Evolutionary conservation across 1,139 yeast species (phyloP), one percentile per base, ranked within the genome.

Genomic region (Geotrichum aggregatum): DNA sequence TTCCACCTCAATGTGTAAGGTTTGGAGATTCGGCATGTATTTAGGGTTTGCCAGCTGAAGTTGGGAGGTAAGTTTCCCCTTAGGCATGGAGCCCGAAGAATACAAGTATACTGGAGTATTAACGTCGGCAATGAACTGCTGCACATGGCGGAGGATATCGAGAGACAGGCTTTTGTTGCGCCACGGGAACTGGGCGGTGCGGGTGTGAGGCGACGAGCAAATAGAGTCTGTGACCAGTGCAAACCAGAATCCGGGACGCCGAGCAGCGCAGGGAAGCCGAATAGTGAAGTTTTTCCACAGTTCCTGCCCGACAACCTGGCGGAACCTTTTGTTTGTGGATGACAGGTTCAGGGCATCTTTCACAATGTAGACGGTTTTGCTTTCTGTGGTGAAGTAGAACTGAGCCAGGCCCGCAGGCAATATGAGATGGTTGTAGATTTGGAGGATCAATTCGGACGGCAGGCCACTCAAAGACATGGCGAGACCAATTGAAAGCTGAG

Each of bases 301-400:
- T 16, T 43, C 39, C 6, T 16, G 16, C n/a, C 39, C 39, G 6
- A 43, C 16, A 5, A 43, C 14, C 2, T 30, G 39, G 7, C 47
- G 38, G 13, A 43, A 19, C 14, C 39, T 11, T 18, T 19, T 43
- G 38, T 19, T 30, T 3, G 21, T 30, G 6, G 47, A 24, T 3
- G 47, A 43, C 10, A 43, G 31, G 30, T 33, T 31, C 19, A 43
- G 28, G 7, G 47, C 47, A 22, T 43, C 47, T 4, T 33, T 26
- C 18, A 19, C 34, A 22, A n/a, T 14, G 24, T 28, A 30, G 18
- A 26, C 44, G 13, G 44, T 16, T 16, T 21, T 13, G 2, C 16
- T 14, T 7, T 40, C 44, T 18, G 11, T 40, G 13, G 44, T 26
- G 14, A 40, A n/a, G 14, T 40, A 40, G 33, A 13, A 40, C 3